Percentiles rank a stretch among this genome's conserved stretches.
Conservation (phyloP, 2,329 filamentous ascomycete species). For the Dactylonectria estremocensis region DNA sequence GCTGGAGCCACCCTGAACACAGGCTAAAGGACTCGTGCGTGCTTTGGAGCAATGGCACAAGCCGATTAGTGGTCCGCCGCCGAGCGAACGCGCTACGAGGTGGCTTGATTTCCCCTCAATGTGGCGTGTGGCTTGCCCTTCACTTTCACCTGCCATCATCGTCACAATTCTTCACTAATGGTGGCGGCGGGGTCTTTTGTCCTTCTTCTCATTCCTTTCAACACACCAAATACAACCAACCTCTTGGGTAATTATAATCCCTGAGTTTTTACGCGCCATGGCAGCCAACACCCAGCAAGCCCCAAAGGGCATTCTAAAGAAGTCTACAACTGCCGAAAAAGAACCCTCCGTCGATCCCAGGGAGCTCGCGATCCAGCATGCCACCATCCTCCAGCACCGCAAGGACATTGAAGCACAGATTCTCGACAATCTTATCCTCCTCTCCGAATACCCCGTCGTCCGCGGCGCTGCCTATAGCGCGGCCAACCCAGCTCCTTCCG, state of each 20-base stretch:
- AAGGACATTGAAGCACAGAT: slow-evolving; percentile 85
- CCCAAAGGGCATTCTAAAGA: slow-evolving; percentile 74
- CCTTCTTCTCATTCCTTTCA: slow-evolving; percentile 1
- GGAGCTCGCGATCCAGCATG: slow-evolving; percentile 85
- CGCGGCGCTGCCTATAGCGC: slow-evolving; percentile 56
- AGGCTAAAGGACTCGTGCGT: slow-evolving; percentile 15
- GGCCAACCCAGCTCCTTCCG: slow-evolving; percentile 67
- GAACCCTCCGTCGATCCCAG: slow-evolving; percentile 58
- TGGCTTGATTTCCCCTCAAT: slow-evolving; percentile 20
- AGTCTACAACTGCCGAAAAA: slow-evolving; percentile 51
- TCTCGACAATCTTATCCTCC: slow-evolving; percentile 78
- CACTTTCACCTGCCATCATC: slow-evolving; percentile 20
- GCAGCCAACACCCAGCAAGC: slow-evolving; percentile 53
- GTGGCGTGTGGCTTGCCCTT: slow-evolving; percentile 24
- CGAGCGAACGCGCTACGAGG: slow-evolving; percentile 21
- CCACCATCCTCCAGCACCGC: slow-evolving; percentile 84
- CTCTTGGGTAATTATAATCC: background rate
- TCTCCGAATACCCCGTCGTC: slow-evolving; percentile 72
- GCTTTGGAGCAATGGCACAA: slow-evolving; percentile 12
- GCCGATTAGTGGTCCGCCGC: slow-evolving; percentile 15
- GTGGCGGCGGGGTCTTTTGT: slow-evolving; percentile 31
- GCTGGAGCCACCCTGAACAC: background rate
- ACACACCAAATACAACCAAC: slow-evolving; percentile 3
- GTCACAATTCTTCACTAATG: slow-evolving; percentile 11
- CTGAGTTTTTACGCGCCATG: slow-evolving; percentile 39